A percentile compares a stretch with the other conserved stretches of the same genome.
Evolutionary conservation across 352 stramenopile species (phyloP).

Genomic region (Pythium diclinum): DNA sequence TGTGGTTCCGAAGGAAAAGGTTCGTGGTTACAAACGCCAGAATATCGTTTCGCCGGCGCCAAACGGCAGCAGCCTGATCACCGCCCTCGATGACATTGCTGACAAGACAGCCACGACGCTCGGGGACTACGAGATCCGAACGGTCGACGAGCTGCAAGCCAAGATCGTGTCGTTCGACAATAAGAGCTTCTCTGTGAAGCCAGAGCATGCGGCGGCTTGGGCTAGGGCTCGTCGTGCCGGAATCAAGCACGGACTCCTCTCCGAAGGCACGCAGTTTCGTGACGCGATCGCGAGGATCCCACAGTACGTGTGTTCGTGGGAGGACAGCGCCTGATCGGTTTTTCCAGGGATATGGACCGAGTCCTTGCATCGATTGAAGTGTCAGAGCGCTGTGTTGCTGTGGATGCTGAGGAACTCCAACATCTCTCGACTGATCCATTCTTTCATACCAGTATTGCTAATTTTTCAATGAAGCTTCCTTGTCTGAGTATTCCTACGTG

Average conservation of each 20-base stretch:
- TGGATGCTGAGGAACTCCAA: too few relatives aligned
- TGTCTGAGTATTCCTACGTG: too few relatives aligned
- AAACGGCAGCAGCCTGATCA: neutral
- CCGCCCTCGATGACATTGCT: neutral
- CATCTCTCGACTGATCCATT: too few relatives aligned
- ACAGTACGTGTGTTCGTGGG: neutral
- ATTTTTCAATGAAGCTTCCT: too few relatives aligned
- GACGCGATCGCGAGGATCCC: neutral
- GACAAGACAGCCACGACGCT: neutral
- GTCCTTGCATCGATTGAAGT: too few relatives aligned
- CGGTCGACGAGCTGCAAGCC: neutral
- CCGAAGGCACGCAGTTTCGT: neutral
- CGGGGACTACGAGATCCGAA: neutral
- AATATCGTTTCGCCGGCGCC: neutral
- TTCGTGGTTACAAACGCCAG: neutral
- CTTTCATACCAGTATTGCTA: too few relatives aligned
- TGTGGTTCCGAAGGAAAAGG: neutral
- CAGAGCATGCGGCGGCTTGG: neutral
- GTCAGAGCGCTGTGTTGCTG: too few relatives aligned
- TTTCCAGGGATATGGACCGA: too few relatives aligned
- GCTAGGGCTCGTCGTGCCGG: neutral
- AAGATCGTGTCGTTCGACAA: neutral
- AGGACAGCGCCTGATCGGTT: neutral
- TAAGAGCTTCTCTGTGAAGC: neutral
- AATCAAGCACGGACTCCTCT: neutral